Conservation (phyloP, 805 yeast genomes). For the Spathaspora gorwiae region DNA sequence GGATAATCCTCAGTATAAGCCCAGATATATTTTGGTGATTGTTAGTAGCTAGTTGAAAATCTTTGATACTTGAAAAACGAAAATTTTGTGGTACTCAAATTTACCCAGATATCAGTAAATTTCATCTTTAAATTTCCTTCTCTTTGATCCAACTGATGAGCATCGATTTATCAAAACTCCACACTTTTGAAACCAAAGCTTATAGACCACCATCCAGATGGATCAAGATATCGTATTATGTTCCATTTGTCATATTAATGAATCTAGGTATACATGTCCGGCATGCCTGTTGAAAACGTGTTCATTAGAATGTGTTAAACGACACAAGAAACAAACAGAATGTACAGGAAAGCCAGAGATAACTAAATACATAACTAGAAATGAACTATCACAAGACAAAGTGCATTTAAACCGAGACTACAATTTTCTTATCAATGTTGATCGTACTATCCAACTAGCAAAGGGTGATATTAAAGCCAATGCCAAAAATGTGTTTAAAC, state of each 20-base stretch:
- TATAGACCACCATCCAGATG: not conserved
- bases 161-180: not conserved
- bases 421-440: slow-evolving; percentile 60
- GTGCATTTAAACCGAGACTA: slow-evolving; percentile 75
- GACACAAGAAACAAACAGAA: slow-evolving; percentile 57
- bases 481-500: slow-evolving; percentile 41
- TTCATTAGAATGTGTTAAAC: slow-evolving; percentile 62
- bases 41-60: not conserved
- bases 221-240: slow-evolving; percentile 13
- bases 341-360: slow-evolving; percentile 70
- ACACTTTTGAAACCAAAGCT: too few species aligned
- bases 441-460: slow-evolving; percentile 56
- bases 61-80: not conserved
- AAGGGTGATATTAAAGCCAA: slow-evolving; percentile 44
- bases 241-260: slow-evolving; percentile 30
- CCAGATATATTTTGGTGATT: too few species aligned
- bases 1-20: too few species aligned
- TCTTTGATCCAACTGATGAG: too few species aligned
- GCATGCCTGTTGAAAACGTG: slow-evolving; percentile 68
- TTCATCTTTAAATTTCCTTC: not conserved
- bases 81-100: not conserved
- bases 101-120: not conserved
- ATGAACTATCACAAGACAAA: slow-evolving; percentile 35
- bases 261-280: slow-evolving; percentile 73
- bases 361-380: slow-evolving; percentile 50